Base-by-base conservation (phyloP, 768 basidiomycete genomes). In the Pisolithus sp. region DNA sequence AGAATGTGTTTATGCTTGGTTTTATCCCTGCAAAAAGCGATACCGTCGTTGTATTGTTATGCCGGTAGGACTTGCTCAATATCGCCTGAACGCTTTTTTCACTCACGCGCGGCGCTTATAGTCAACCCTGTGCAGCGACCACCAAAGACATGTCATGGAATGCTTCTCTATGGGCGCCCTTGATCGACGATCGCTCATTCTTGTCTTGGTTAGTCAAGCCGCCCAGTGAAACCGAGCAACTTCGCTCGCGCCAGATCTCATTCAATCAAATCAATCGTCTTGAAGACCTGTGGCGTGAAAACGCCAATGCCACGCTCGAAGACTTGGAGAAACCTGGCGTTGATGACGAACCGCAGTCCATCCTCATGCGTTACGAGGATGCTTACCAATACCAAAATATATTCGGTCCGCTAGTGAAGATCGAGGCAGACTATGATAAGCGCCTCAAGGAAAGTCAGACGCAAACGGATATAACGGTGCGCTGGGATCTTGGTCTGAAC, bases 351-450 rank as follows among this genome's bases (percentile, higher is more conserved):
- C 93, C 96, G 3, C 93, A 97, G 66, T 82, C 87, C 7, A 88
- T 99, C 55, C 66, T 95, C 21, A 71, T 89, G 49, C 86, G 85
- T 57, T 99, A 99, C 68, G 95, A 98, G 66, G 96, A 99, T 67
- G 96, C 96, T 42, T 99, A 98, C 64, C 96, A 98, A 63, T 99
- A 99, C 67, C 96, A 99, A 73, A 99, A 99, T 65, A 98, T 99
- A 51, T 95, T 98, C 62, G 96, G 96, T 5, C 96, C 96, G 15
- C 80, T 99, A 43, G 96, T 99, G 69, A 99, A 99, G 74, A 98
- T 99, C 59, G 96, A 99, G 65, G 96, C 96, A 2, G 96, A 99
- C 72, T 99, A 97, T 62, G 96, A 99, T 66, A 97, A 97, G 72
- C 81, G 86, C 50, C 78, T 98, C 62, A 99, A 99, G 71, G 96